phyloP scores from a whole-genome alignment of 345 rosid genomes.

The Syzygium aqueum region DNA sequence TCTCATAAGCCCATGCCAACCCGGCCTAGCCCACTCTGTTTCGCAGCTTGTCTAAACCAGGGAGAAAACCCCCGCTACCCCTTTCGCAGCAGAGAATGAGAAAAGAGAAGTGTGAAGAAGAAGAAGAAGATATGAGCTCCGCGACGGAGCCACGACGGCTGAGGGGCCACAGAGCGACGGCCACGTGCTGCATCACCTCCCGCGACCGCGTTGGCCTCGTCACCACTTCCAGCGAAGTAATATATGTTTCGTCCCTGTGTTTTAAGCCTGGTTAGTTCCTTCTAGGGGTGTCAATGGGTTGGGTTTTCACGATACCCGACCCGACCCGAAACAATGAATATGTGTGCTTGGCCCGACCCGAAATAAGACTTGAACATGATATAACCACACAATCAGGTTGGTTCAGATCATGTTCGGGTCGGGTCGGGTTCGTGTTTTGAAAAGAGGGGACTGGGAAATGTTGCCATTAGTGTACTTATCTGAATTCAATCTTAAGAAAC shows the following conservation, averaged over 20 bases:
- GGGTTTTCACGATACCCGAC: no score
- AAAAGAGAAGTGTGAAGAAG: rapidly evolving
- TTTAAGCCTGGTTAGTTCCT: slow-evolving; percentile 74
- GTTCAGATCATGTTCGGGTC: no score
- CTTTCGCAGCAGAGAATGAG: not conserved
- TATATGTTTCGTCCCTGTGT: slow-evolving; percentile 24
- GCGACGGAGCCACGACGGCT: slow-evolving; percentile 59
- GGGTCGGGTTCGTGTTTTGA: no score
- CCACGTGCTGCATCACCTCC: slow-evolving; percentile 78
- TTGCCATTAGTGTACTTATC: slow-evolving; percentile 24
- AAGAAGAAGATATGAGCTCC: not conserved
- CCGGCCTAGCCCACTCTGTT: not conserved
- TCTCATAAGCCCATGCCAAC: no score
- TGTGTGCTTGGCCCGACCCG: no score
- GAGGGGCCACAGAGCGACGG: slow-evolving; percentile 65
- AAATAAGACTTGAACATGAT: no score
- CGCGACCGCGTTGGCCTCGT: slow-evolving; percentile 58
- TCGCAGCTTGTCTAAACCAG: not conserved
- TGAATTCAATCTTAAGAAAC: slow-evolving; percentile 16
- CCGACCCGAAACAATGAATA: no score
- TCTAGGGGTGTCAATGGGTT: no score
- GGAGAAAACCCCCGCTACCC: not conserved
- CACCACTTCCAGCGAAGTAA: slow-evolving; percentile 75
- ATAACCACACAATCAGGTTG: no score
- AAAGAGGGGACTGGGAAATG: slow-evolving; percentile 42